Percentiles rank a stretch among this genome's conserved stretches.
These are phyloP conservation scores for Parafenestella ontariensis DNA, from an alignment of 2,329 filamentous ascomycete genomes.

Conservation along the genomic window DNA sequence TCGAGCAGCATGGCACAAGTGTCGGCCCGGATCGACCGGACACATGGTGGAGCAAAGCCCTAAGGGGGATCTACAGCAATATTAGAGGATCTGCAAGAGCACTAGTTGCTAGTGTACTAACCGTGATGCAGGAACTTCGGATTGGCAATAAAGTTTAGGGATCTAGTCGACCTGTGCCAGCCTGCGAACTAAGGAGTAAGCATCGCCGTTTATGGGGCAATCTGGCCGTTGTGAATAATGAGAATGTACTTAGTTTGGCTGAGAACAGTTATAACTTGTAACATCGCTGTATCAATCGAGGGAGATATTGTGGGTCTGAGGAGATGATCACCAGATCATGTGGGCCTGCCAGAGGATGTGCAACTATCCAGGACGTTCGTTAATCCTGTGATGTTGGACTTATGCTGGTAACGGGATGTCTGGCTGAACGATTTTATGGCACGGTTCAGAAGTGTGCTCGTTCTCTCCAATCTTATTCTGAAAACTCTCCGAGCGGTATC, in stretches of 20 bases:
- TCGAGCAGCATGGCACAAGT: too few species aligned
- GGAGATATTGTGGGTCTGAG: too few species aligned
- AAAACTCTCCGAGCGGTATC: too few species aligned
- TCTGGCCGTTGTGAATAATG: background rate
- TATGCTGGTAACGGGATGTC: too few species aligned
- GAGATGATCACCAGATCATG: conserved; percentile 9
- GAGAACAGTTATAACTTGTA: too few species aligned
- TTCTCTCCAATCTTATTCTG: too few species aligned
- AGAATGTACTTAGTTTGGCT: background rate
- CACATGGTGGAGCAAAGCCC: too few species aligned
- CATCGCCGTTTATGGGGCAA: conserved; percentile 21
- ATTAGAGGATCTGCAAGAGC: conserved; percentile 19
- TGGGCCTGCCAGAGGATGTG: conserved; percentile 4
- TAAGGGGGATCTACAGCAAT: conserved; percentile 22
- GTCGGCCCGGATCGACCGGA: too few species aligned
- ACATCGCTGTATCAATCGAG: too few species aligned
- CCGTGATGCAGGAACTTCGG: conserved; percentile 9
- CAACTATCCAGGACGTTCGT: background rate
- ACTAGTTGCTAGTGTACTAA: conserved; percentile 24
- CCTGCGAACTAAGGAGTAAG: conserved; percentile 10
- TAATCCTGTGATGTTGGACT: too few species aligned
- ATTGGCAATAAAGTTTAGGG: conserved; percentile 23
- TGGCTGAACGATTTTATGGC: too few species aligned
- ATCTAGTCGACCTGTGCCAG: conserved; percentile 13
- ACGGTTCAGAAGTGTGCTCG: too few species aligned